These are phyloP conservation scores for Cyanodermella asteris DNA, from an alignment of 2,329 filamentous ascomycete species.

Conservation along the genomic window DNA sequence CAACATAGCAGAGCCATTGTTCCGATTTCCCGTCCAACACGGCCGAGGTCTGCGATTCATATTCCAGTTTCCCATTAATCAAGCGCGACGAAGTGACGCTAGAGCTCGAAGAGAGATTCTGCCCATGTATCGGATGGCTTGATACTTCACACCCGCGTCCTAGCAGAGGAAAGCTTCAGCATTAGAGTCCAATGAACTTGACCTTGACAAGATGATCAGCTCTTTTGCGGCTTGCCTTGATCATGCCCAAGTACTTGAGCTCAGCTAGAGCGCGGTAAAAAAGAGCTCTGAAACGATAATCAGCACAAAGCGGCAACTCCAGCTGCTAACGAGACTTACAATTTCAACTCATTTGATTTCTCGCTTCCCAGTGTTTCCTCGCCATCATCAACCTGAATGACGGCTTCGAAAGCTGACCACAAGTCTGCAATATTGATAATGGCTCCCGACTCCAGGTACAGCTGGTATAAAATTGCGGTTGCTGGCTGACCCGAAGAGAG, in stretches of 20 bases:
- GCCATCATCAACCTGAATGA: slow-evolving; percentile 20
- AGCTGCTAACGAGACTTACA: slow-evolving; percentile 18
- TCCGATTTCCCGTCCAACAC: slow-evolving; percentile 1
- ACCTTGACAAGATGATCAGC: slow-evolving; percentile 78
- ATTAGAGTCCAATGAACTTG: slow-evolving; percentile 50
- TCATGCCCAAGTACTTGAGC: slow-evolving; percentile 61
- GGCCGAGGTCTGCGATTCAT: background rate
- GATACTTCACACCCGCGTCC: background rate
- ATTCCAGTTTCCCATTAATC: background rate
- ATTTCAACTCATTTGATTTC: slow-evolving; percentile 31
- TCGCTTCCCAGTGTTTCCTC: slow-evolving; percentile 21
- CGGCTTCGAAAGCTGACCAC: slow-evolving; percentile 37
- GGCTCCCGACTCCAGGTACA: slow-evolving; percentile 40
- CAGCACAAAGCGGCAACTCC: slow-evolving; percentile 2
- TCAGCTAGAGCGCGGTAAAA: slow-evolving; percentile 80
- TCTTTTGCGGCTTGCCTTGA: slow-evolving; percentile 80
- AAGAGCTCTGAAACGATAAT: slow-evolving; percentile 23
- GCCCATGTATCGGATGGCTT: no score
- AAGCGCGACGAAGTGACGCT: no score
- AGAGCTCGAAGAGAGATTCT: no score
- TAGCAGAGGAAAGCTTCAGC: background rate
- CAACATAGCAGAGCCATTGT: no score
- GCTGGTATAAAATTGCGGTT: slow-evolving; percentile 36
- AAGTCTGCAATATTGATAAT: slow-evolving; percentile 40
- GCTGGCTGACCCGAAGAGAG: slow-evolving; percentile 32